Evolutionary conservation across 208 protist genomes (phyloP), one percentile per base, ranked within the genome.

Genomic region (Trypanosoma scelopori): DNA sequence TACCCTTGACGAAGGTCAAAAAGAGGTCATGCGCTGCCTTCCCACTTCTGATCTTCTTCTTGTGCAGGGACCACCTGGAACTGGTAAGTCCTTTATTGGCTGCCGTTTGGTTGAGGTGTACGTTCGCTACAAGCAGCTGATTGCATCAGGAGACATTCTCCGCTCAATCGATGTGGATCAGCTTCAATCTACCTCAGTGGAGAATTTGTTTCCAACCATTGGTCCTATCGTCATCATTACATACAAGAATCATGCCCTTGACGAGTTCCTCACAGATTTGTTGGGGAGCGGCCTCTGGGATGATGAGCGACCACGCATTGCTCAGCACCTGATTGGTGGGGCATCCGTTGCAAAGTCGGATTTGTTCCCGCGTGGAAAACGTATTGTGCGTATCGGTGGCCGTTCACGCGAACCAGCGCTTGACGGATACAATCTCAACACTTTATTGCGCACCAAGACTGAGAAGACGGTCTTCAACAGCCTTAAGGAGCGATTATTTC

Each of bases 201-300:
- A 77, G 30, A 71, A 87, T 18, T 65, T 95, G 64, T 72, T 93
- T 47, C 89, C 87, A n/a, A 74, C 13, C 20, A 79, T 92, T 23
- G 86, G 88, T 0, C 93, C 92, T 41, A 89, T 98, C 30, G 85
- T 98, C 12, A 81, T 95, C 25, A 91, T 97, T 66, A 98, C 93
- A 62, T 97, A 93, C 74, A 98, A 97, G 60, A 98, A 98, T 71
- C 96, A 98, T 69, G 94, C 96, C n/a, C 76, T 98, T 20, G 96
- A 98, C 65, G 90, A 97, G 74, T 96, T 96, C 55, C 86, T 96
- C 23, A 71, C 92, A 0, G 91, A 96, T 53, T 65, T 96, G 43
- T 78, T 96, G 16, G 62, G 87, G 23, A 81, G 75, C 55, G 73
- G 79, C 7, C 71, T 94, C 32, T 96, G 91, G 88, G 73, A 84